phyloP scores from a whole-genome alignment of 2,329 filamentous ascomycete species.

The Plenodomus biglobosus region DNA sequence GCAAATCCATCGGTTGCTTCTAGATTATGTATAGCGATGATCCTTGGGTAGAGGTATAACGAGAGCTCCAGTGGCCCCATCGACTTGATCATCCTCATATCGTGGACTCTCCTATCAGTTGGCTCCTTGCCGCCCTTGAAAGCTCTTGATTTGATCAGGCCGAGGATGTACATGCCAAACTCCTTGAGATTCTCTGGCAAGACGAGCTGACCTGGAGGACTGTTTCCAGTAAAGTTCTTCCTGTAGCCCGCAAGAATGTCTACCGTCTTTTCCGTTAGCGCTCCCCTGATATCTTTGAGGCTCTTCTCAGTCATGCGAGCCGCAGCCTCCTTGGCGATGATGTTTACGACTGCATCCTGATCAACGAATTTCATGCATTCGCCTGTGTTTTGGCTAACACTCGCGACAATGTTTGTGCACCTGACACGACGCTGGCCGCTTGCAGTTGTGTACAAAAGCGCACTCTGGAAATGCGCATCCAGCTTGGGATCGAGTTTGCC shows the following conservation, averaged over 20 bases:
- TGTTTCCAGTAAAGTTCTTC: slow-evolving; percentile 84
- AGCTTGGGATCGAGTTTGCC: slow-evolving; percentile 96
- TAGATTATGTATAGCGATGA: slow-evolving; percentile 89
- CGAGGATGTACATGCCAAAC: slow-evolving; percentile 93
- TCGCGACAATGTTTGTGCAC: slow-evolving; percentile 91
- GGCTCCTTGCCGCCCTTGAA: slow-evolving; percentile 92
- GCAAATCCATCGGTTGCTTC: slow-evolving; percentile 86
- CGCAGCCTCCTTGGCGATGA: slow-evolving; percentile 91
- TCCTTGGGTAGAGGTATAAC: slow-evolving; percentile 91
- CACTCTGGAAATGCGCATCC: slow-evolving; percentile 96
- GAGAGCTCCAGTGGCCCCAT: slow-evolving; percentile 86
- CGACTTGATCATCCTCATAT: slow-evolving; percentile 83
- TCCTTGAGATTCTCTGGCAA: slow-evolving; percentile 96
- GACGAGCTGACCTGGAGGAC: slow-evolving; percentile 89
- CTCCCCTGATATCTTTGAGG: slow-evolving; percentile 81
- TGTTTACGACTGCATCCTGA: slow-evolving; percentile 85
- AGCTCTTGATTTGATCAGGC: slow-evolving; percentile 83
- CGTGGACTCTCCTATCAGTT: slow-evolving; percentile 85
- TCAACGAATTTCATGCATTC: slow-evolving; percentile 91
- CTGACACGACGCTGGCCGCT: slow-evolving; percentile 85
- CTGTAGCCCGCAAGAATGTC: slow-evolving; percentile 90
- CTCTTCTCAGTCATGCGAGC: slow-evolving; percentile 76
- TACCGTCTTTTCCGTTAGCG: slow-evolving; percentile 85
- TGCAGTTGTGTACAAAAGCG: slow-evolving; percentile 90
- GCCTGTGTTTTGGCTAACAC: slow-evolving; percentile 80